Conservation (phyloP, 768 basidiomycete genomes). For the Boletales sp. region DNA sequence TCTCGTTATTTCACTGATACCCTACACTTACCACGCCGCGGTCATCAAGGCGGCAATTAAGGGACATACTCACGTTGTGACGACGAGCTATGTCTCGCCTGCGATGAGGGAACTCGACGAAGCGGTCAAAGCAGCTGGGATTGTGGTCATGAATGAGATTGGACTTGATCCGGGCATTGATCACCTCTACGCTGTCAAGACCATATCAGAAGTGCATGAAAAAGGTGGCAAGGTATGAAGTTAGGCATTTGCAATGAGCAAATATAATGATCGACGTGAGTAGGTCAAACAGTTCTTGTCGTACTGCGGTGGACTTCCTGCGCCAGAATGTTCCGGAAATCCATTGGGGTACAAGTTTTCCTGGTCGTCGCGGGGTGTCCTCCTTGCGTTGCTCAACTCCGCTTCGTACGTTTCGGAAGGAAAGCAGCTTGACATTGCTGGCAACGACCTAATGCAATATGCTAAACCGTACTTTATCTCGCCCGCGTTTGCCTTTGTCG, state of each 20-base stretch:
- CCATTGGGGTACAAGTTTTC: constrained; percentile 99
- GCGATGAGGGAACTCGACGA: constrained; percentile 85
- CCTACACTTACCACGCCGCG: constrained; percentile 84
- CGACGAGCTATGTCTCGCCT: constrained; percentile 91
- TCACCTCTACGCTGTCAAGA: constrained; percentile 92
- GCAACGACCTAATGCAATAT: constrained; percentile 82
- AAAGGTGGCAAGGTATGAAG: constrained; percentile 83
- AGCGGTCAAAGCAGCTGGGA: constrained; percentile 80
- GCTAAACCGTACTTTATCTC: constrained; percentile 95
- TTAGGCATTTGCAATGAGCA: neutral
- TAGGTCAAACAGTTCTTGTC: constrained; percentile 89
- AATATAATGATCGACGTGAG: neutral
- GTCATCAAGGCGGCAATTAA: constrained; percentile 87
- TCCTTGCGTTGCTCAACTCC: constrained; percentile 89
- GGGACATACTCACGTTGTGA: constrained; percentile 89
- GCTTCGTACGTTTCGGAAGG: constrained; percentile 75
- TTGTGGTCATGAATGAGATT: constrained; percentile 96
- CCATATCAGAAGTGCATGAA: constrained; percentile 88
- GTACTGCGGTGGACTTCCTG: constrained; percentile 95
- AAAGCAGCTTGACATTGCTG: constrained; percentile 62
- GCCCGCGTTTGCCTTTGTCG: constrained; percentile 93
- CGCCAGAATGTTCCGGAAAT: constrained; percentile 87
- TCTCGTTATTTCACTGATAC: constrained; percentile 94
- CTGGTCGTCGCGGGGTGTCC: constrained; percentile 95
- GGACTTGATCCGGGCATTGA: constrained; percentile 96